phyloP scores from a whole-genome alignment of 1,284 basidiomycete genomes.

The Microbotryomycetes sp. region DNA sequence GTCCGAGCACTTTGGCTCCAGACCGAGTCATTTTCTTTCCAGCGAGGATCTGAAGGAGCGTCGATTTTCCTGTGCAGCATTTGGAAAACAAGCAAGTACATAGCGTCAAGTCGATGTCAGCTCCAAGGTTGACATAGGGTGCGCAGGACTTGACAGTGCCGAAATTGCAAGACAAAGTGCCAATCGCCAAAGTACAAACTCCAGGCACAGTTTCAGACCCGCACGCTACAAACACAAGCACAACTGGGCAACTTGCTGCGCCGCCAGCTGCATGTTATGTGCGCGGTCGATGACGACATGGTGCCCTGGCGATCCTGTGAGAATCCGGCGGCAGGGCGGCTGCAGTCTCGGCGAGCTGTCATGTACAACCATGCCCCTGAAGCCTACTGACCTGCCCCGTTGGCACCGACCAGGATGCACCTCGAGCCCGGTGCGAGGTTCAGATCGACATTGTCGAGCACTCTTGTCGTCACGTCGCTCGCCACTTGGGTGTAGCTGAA shows the following conservation, averaged over 20 bases:
- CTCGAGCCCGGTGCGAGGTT: slow-evolving; percentile 63
- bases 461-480: slow-evolving; percentile 27
- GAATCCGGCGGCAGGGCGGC: too few species aligned
- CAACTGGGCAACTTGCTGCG: too few species aligned
- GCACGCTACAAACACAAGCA: too few species aligned
- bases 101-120: not conserved
- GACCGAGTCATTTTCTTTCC: slow-evolving; percentile 73
- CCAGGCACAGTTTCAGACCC: too few species aligned
- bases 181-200: not conserved
- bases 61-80: slow-evolving; percentile 71
- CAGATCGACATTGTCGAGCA: slow-evolving; percentile 58
- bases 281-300: too few species aligned
- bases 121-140: not conserved
- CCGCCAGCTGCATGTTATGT: too few species aligned
- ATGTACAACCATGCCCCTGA: too few species aligned
- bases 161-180: not conserved
- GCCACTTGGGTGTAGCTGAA: slow-evolving; percentile 50
- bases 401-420: slow-evolving; percentile 80
- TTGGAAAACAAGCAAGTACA: slow-evolving; percentile 16
- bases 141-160: not conserved
- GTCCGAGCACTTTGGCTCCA: slow-evolving; percentile 61
- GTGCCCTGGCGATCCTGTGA: too few species aligned
- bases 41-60: slow-evolving; percentile 85
- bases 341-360: too few species aligned
- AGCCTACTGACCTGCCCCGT: slow-evolving; percentile 67